phyloP scores from a whole-genome alignment of 352 stramenopile genomes.

The Pythium graminicola region DNA sequence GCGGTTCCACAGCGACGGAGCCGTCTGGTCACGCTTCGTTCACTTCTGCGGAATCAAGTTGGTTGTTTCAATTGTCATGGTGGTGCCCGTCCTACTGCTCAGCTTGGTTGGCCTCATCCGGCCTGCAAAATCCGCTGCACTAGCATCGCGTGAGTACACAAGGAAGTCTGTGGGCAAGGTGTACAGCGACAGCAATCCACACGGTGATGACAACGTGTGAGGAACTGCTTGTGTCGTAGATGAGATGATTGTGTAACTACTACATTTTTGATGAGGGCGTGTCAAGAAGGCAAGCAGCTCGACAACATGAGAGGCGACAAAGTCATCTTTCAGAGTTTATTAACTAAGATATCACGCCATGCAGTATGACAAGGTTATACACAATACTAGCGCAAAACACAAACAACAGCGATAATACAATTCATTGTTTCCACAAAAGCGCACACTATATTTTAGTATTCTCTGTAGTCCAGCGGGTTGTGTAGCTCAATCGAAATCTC shows the following conservation, averaged over 20 bases:
- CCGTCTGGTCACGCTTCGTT: conserved; percentile 59
- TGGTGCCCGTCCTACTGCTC: conserved; percentile 51
- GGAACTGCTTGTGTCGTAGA: conserved; percentile 6
- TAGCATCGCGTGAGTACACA: conserved; percentile 69
- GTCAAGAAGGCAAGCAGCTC: neutral
- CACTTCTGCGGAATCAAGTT: conserved; percentile 67
- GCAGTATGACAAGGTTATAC: neutral
- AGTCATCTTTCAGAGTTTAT: conserved; percentile 10
- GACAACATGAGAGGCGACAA: neutral
- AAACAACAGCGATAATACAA: neutral
- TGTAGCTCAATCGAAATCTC: too few relatives aligned
- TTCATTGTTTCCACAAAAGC: conserved; percentile 2
- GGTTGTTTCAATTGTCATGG: conserved; percentile 46
- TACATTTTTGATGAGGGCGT: conserved; percentile 20
- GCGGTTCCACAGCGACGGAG: conserved; percentile 46
- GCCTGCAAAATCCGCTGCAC: conserved; percentile 38
- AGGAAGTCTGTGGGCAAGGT: conserved; percentile 51
- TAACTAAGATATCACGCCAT: conserved; percentile 15
- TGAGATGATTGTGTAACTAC: conserved; percentile 12
- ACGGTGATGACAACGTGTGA: conserved; percentile 23
- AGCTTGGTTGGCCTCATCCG: conserved; percentile 40
- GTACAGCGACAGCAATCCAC: conserved; percentile 21
- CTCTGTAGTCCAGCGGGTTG: neutral
- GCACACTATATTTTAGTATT: conserved; percentile 18
- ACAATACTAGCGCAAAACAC: neutral